Conservation (phyloP, 495 filamentous ascomycete species). For the Annulohypoxylon nitens region DNA sequence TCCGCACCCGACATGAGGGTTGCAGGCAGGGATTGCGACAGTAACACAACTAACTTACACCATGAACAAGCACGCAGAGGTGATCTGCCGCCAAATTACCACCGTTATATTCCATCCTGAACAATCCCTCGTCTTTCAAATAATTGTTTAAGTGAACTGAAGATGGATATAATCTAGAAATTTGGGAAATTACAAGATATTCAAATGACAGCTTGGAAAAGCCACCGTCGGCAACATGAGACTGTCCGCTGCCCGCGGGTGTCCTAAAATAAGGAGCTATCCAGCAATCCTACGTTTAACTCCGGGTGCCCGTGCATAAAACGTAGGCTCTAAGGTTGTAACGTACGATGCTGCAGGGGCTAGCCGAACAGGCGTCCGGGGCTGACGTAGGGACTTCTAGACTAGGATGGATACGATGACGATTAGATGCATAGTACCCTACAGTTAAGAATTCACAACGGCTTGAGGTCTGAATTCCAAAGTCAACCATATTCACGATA, state of each 20-base stretch:
- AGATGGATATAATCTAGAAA: neutral
- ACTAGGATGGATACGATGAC: slow-evolving; percentile 10
- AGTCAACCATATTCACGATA: slow-evolving; percentile 5
- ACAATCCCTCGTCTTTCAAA: neutral
- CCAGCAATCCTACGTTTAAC: neutral
- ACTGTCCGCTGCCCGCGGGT: slow-evolving; percentile 18
- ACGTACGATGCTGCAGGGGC: slow-evolving; percentile 2
- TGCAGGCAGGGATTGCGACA: slow-evolving; percentile 38
- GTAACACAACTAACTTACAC: slow-evolving; percentile 66
- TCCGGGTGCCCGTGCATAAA: slow-evolving; percentile 7
- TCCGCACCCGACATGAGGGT: neutral
- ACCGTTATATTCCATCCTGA: slow-evolving; percentile 55
- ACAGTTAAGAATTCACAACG: neutral
- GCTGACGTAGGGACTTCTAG: slow-evolving; percentile 32
- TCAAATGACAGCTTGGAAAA: neutral
- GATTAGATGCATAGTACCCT: neutral
- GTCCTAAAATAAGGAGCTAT: slow-evolving; percentile 7
- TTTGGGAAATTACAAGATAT: neutral
- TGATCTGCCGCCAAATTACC: slow-evolving; percentile 68
- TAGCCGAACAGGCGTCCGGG: slow-evolving; percentile 4
- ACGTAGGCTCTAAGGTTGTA: slow-evolving; percentile 1
- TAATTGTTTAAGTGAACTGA: neutral
- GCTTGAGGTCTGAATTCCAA: neutral
- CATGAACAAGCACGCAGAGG: slow-evolving; percentile 95
- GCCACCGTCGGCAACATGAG: slow-evolving; percentile 25